Evolutionary conservation across 2,329 filamentous ascomycete species (phyloP).

Genomic region (Fonsecaea pedrosoi): DNA sequence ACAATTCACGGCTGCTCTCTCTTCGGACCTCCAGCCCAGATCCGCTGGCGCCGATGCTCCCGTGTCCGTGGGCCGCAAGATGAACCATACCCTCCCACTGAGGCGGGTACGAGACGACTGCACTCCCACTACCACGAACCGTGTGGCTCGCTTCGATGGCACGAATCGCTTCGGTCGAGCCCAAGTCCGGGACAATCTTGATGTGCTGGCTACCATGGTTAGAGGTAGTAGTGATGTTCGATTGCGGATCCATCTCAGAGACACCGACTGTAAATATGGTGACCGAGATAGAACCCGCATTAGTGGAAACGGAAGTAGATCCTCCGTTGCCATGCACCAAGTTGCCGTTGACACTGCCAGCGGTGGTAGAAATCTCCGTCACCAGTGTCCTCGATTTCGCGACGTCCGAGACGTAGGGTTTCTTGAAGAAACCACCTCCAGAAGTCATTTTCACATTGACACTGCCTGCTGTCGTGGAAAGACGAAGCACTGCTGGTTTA

Average conservation of each 20-base stretch:
- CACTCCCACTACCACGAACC: conserved; percentile 37
- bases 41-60: conserved; percentile 39
- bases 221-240: conserved; percentile 27
- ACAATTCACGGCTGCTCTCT: conserved; percentile 30
- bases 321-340: conserved; percentile 55
- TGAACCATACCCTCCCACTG: conserved; percentile 45
- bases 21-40: conserved; percentile 37
- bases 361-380: conserved; percentile 42
- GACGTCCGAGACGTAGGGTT: conserved; percentile 14
- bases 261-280: conserved; percentile 48
- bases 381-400: conserved; percentile 29
- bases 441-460: conserved; percentile 40
- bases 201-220: conserved; percentile 29
- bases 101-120: conserved; percentile 42
- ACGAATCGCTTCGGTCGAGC: conserved; percentile 28
- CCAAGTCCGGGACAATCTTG: conserved; percentile 22
- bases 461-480: conserved; percentile 41
- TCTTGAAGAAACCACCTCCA: conserved; percentile 35
- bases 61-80: conserved; percentile 29
- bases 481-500: conserved; percentile 42
- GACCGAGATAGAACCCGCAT: conserved; percentile 57
- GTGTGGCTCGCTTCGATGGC: conserved; percentile 37
- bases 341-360: conserved; percentile 46
- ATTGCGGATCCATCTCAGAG: conserved; percentile 26
- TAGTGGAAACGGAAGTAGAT: conserved; percentile 54